These are phyloP conservation scores for Orbilia blumenaviensis DNA, from an alignment of 2,329 filamentous ascomycete genomes.

Conservation along the genomic window DNA sequence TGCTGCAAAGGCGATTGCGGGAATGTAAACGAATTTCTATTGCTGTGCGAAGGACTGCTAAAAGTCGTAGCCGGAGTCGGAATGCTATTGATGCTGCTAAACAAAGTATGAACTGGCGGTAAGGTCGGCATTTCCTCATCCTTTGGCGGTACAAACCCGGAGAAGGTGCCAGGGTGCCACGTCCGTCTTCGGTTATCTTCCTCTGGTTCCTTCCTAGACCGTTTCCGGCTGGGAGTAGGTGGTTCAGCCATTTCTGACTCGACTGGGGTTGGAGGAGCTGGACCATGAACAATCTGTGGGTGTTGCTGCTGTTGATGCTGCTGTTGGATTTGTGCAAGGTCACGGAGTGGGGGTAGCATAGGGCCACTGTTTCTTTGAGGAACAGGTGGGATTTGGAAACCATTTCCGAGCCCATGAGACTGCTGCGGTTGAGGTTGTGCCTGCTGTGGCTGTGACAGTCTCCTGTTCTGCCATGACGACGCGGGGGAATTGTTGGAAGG, in stretches of 20 bases:
- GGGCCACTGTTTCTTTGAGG: slow-evolving; percentile 41
- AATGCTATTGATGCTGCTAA: slow-evolving; percentile 51
- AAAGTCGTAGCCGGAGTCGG: slow-evolving; percentile 52
- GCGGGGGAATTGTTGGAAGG: slow-evolving; percentile 43
- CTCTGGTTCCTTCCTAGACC: slow-evolving; percentile 51
- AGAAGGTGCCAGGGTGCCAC: slow-evolving; percentile 56
- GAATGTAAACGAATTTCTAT: slow-evolving; percentile 52
- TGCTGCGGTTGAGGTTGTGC: slow-evolving; percentile 29
- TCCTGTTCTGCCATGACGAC: slow-evolving; percentile 42
- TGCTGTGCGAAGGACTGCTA: slow-evolving; percentile 52
- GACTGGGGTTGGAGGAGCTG: slow-evolving; percentile 40
- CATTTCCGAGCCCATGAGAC: slow-evolving; percentile 25
- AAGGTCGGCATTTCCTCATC: slow-evolving; percentile 46
- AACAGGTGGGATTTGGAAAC: slow-evolving; percentile 47
- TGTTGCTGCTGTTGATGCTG: slow-evolving; percentile 5
- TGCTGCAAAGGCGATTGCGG: slow-evolving; percentile 51
- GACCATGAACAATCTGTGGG: neutral
- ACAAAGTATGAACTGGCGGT: slow-evolving; percentile 46
- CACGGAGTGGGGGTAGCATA: slow-evolving; percentile 47
- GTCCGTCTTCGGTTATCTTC: slow-evolving; percentile 57
- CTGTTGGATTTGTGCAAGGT: slow-evolving; percentile 41
- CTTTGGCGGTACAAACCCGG: slow-evolving; percentile 49
- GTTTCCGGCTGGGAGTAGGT: slow-evolving; percentile 52
- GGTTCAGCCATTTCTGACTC: slow-evolving; percentile 53
- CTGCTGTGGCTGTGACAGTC: slow-evolving; percentile 48